Evolutionary conservation across 176 grass and related monocot genomes (phyloP), one percentile per base, ranked within the genome.

Genomic region (Lolium multiflorum): DNA sequence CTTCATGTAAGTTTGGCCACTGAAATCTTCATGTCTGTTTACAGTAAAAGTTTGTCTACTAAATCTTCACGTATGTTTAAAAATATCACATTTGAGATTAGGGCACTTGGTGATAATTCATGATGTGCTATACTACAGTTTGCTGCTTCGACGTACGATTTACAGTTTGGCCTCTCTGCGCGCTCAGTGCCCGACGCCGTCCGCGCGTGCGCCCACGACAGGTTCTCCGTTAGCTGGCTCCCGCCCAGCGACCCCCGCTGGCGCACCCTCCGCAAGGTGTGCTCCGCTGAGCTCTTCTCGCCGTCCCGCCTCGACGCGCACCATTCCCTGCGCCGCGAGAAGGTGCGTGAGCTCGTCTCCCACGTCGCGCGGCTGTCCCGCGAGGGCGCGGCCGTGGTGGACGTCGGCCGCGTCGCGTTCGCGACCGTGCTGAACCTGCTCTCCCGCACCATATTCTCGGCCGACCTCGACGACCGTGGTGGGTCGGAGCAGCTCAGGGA

Each of bases 391-490:
- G 2, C 25, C 50, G 82, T 91, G 18, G 82, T 91, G 18, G 69
- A 81, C 43, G 51, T 91, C 71, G 62, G 77, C 20, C 77, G 84
- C 25, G 68, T 31, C 58, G 80, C 28, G 12, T 90, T 93, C 87
- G 46, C 68, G 13, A 87, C 84, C 15, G 21, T 3, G n/a, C 68
- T 87, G 58, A 93, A 82, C 84, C 22, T 92, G 62, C 31, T 93
- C n/a, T 84, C 84, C 1, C 16, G 75, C 87, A 84, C 88, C n/a
- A 37, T 88, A 43, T 90, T 93, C 88, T 93, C 91, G 5, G 39
- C 26, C 39, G 84, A 85, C 64, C 80, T 92, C 51, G 86, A 81
- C 20, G 81, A 87, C 52, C 46, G 35, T 8, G 87, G 60, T 4
- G 52, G 77, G 38, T 67, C 88, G 43, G 63, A 80, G 70, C 41